Base-by-base conservation (phyloP, 106 monocot genomes). In the Xerophyta viscosa region DNA sequence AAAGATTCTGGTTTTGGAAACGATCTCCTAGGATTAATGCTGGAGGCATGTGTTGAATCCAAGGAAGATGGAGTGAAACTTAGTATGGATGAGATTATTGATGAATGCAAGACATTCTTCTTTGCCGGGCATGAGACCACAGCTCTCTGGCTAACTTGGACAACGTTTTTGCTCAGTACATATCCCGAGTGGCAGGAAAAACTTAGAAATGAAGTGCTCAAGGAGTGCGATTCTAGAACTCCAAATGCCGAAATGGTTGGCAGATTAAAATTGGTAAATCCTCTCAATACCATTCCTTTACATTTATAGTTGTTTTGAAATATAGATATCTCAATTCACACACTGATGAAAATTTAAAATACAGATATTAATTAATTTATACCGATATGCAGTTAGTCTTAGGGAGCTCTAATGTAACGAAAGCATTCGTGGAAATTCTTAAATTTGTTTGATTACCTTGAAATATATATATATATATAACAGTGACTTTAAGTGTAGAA, bases 71-170 rank as follows among this genome's bases (percentile, higher is more conserved):
- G 29, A 6, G 2, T 17, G 19, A 54, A 31, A 20, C 29, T 54
- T n/a, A 54, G 27, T 7, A 14, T 27, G 17, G 11, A 27, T 17
- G 60, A 60, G 20, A 22, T 60, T 20, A 28, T 60, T 25, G 43
- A 60, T 31, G 60, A 60, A 27, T 60, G 60, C 46, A 60, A 60
- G 60, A 60, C 46, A 22, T 60, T 46, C n/a, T 60, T 60, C 29
- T 45, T 60, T 31, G 60, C 17, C 4, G 46, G 60, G 13, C 60
- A 60, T 47, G 43, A 60, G 46, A 60, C 46, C 7, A 60, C 60
- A 6, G 8, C 60, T 3, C 20, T 29, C 17, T 42, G 21, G 1
- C 44, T 60, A 42, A 60, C 60, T 17, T 60, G 60, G 60, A 29
- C 60, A 0, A 2, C 46, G 44, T 19, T 60, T 20, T 19, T 60